Evolutionary conservation across 2,329 filamentous ascomycete genomes (phyloP), one percentile per base, ranked within the genome.

Genomic region (Sporothrix pallida): DNA sequence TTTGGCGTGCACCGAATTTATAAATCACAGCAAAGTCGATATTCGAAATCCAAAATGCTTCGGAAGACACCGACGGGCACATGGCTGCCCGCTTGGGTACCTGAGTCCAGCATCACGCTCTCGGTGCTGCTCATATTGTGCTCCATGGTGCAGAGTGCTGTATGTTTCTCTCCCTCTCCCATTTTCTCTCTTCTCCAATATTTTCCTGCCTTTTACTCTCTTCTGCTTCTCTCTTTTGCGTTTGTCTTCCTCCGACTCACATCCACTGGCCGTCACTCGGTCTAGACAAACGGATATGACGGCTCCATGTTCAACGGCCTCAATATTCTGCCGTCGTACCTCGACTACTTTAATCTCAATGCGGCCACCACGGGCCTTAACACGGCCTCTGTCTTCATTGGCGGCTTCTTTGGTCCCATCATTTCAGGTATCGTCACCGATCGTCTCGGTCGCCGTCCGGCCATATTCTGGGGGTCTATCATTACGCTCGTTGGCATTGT

Each of bases 291-390:
- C 44, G 81, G 83, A 31, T 85, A 85, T 71, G 85, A 87, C 73
- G 83, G 83, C 1, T 87, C 85, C 2, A 86, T 89, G 81, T 81
- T 88, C 79, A 88, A 89, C 74, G 87, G 86, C 0, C 82, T 90
- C 31, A 87, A 88, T 74, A 89, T 90, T 74, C 78, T 90, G 17
- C 86, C 87, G 0, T 84, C 83, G 0, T 90, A 89, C 77, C 84
- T 82, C 0, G 82, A 87, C 52, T 89, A 89, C 78, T 89, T 90
- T 80, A 76, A 83, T 3, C 83, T 89, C 8, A 88, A 80, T n/a
- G 78, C 84, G 0, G 84, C 85, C 0, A 88, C 87, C 0, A 86
- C 83, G 0, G 86, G 85, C 3, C 81, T 90, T 17, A 88, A 89
- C 76, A 89, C 86, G 4, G 84, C 87, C 0, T 85, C 86, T 1